Conservation (phyloP, 345 rosid species). For the Bruguiera gymnorhiza region DNA sequence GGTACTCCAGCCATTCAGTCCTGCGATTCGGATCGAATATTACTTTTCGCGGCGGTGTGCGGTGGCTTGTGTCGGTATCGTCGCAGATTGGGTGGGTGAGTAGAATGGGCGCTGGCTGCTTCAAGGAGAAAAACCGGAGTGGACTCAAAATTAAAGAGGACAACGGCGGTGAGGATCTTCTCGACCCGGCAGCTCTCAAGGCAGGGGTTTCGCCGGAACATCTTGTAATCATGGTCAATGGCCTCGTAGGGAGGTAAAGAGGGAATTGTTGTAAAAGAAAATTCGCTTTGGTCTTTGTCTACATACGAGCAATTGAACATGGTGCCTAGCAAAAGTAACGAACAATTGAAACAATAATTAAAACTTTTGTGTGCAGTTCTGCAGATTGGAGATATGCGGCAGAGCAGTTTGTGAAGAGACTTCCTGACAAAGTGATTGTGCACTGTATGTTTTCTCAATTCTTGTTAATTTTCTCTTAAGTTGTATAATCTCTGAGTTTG, state of each 20-base stretch:
- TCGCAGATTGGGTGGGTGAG: constrained; percentile 38
- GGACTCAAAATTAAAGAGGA: constrained; percentile 49
- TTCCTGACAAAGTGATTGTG: constrained; percentile 76
- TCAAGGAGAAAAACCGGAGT: constrained; percentile 29
- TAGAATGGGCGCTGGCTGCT: constrained; percentile 47
- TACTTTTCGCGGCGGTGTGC: not conserved
- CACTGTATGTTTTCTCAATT: constrained; percentile 58
- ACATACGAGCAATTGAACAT: not conserved
- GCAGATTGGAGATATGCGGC: constrained; percentile 94
- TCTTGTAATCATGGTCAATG: constrained; percentile 85
- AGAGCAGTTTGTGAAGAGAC: constrained; percentile 74
- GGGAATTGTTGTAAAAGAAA: not conserved
- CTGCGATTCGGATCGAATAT: not conserved
- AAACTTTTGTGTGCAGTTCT: constrained; percentile 42
- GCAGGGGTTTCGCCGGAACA: constrained; percentile 49
- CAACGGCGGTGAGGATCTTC: constrained; percentile 63
- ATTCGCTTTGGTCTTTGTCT: not conserved
- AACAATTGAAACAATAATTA: not conserved
- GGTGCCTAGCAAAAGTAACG: not conserved
- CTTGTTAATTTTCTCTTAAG: not conserved
- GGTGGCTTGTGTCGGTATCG: not conserved
- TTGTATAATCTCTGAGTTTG: not conserved
- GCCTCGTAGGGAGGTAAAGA: constrained; percentile 68
- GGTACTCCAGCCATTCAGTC: not conserved
- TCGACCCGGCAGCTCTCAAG: constrained; percentile 36